These are phyloP conservation scores for Agarophyton chilense DNA, from an alignment of 23 red algal genomes.

Conservation along the genomic window DNA sequence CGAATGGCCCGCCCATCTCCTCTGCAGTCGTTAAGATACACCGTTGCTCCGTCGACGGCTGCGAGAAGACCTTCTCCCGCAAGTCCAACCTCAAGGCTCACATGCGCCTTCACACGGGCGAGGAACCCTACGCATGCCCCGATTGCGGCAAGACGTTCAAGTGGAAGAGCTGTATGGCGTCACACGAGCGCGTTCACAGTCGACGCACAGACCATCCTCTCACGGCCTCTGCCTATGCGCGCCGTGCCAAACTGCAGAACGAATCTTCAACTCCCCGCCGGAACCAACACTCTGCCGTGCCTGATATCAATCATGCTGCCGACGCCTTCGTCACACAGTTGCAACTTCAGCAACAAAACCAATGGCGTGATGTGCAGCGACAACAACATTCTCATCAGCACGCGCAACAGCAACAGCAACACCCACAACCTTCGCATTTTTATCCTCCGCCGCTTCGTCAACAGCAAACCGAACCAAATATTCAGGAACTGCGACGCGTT, in stretches of 20 bases:
- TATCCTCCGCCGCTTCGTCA: neutral
- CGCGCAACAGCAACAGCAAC: conserved; percentile 14
- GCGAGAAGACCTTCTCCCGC: conserved; percentile 79
- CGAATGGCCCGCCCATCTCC: neutral
- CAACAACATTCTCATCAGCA: no score
- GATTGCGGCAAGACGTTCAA: conserved; percentile 81
- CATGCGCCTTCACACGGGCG: conserved; percentile 93
- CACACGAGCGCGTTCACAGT: conserved; percentile 64
- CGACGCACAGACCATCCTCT: conserved; percentile 51
- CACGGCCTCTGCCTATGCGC: conserved; percentile 41
- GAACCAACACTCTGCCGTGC: neutral
- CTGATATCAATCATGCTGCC: neutral
- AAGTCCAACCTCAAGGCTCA: conserved; percentile 84
- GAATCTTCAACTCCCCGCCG: neutral
- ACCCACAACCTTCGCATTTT: neutral
- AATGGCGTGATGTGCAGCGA: neutral
- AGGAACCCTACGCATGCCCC: conserved; percentile 85
- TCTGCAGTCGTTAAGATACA: conserved; percentile 33
- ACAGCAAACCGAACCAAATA: conserved; percentile 34
- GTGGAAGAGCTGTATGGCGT: conserved; percentile 76
- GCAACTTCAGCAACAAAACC: conserved; percentile 7
- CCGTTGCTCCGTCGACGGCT: conserved; percentile 76
- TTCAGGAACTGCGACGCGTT: conserved; percentile 35
- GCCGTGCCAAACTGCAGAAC: conserved; percentile 10
- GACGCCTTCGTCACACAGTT: conserved; percentile 1